Evolutionary conservation across 1,139 yeast species (phyloP).

Genomic region (Hemisphaericaspora xylofermentans): DNA sequence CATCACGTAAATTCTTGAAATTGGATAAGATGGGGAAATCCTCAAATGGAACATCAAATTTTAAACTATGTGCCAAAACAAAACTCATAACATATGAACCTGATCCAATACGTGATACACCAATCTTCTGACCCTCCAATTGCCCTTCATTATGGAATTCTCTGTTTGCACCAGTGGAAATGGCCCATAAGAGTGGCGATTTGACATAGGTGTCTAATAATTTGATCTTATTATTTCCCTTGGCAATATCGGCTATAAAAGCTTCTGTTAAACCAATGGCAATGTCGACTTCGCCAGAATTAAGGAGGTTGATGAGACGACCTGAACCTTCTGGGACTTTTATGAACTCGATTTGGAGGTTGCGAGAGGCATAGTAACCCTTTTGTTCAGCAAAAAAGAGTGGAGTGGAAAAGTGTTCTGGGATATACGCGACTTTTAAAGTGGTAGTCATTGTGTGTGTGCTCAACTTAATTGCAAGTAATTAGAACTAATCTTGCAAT

Average conservation of each 20-base stretch:
- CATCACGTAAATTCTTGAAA: constrained; percentile 73
- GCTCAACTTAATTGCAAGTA: no score
- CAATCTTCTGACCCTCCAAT: constrained; percentile 62
- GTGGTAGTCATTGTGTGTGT: background rate
- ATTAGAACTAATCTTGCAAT: no score
- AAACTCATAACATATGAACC: constrained; percentile 91
- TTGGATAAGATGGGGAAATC: constrained; percentile 61
- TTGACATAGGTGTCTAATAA: constrained; percentile 80
- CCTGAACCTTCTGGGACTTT: constrained; percentile 90
- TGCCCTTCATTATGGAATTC: constrained; percentile 53
- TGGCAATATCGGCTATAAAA: constrained; percentile 77
- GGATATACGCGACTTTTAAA: constrained; percentile 72
- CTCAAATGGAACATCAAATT: constrained; percentile 46
- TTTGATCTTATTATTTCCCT: constrained; percentile 62
- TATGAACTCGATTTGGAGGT: constrained; percentile 57
- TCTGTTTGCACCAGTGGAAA: constrained; percentile 64
- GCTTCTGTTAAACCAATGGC: constrained; percentile 93
- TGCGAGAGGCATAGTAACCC: constrained; percentile 49
- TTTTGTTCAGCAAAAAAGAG: constrained; percentile 66
- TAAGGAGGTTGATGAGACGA: constrained; percentile 72
- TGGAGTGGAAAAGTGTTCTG: constrained; percentile 92
- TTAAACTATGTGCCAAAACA: constrained; percentile 67
- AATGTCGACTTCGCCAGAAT: constrained; percentile 63
- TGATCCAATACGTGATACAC: constrained; percentile 86
- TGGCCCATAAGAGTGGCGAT: constrained; percentile 88